phyloP scores from a whole-genome alignment of 164 flowering plant genomes.

The Aristolochia fimbriata region DNA sequence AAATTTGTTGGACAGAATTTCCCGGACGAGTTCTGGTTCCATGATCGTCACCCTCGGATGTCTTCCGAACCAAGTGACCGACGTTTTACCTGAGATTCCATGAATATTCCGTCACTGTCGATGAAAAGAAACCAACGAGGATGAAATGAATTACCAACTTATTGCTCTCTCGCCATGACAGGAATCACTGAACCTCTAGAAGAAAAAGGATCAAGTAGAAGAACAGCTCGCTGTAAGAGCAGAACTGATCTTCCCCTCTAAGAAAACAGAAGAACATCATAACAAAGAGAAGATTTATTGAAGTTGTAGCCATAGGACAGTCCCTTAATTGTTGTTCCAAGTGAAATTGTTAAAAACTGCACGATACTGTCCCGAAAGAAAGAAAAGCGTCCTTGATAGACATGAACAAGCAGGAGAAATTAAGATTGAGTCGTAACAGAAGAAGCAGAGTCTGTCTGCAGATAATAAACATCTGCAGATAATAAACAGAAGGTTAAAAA shows the following conservation, averaged over 20 bases:
- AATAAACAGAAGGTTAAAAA: background rate
- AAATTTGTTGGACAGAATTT: constrained; percentile 10
- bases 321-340: too few species aligned
- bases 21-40: constrained; percentile 9
- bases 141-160: background rate
- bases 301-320: too few species aligned
- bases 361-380: too few species aligned
- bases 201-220: background rate
- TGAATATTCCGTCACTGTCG: background rate
- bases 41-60: constrained; percentile 6
- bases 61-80: constrained; percentile 8
- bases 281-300: too few species aligned
- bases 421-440: too few species aligned
- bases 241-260: too few species aligned
- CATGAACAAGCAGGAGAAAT: background rate
- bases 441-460: too few species aligned
- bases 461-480: too few species aligned
- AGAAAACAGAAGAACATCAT: too few species aligned
- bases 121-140: background rate
- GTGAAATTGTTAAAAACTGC: too few species aligned
- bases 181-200: background rate
- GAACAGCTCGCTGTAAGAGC: too few species aligned
- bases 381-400: background rate
- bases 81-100: constrained; percentile 2
- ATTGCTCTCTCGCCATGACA: background rate